Percentiles rank a stretch among this genome's conserved stretches.
These are phyloP conservation scores for Aechmea fasciata DNA, from an alignment of 176 grass and related monocot species.

Conservation along the genomic window DNA sequence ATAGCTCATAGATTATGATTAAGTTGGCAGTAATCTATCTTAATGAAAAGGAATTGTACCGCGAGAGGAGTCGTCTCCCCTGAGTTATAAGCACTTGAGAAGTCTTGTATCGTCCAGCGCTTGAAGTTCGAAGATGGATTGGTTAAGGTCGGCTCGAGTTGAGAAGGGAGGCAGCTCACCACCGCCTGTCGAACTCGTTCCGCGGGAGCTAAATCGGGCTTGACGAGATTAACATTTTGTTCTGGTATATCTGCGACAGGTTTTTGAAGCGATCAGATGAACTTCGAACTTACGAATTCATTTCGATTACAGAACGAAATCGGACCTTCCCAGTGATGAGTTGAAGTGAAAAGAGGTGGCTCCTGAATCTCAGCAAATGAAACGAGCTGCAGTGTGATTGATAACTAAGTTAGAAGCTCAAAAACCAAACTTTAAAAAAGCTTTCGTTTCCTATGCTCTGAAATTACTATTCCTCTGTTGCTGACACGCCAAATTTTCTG, in stretches of 20 bases:
- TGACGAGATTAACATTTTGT: slow-evolving; percentile 39
- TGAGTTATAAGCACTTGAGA: slow-evolving; percentile 44
- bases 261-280: neutral
- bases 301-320: neutral
- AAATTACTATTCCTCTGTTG: neutral
- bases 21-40: neutral
- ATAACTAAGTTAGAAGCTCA: neutral
- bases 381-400: slow-evolving; percentile 42
- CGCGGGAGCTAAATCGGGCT: slow-evolving; percentile 31
- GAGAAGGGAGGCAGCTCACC: slow-evolving; percentile 38
- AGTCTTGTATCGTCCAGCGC: slow-evolving; percentile 59
- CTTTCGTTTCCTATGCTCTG: neutral
- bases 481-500: neutral
- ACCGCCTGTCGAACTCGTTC: slow-evolving; percentile 39
- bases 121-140: slow-evolving; percentile 14
- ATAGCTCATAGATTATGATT: too few species aligned
- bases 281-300: neutral
- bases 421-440: neutral
- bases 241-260: slow-evolving; percentile 36
- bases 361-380: slow-evolving; percentile 61
- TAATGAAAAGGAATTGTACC: slow-evolving; percentile 18
- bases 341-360: slow-evolving; percentile 57
- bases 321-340: slow-evolving; percentile 46
- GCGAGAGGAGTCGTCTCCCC: slow-evolving; percentile 51
- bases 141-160: slow-evolving; percentile 13